phyloP scores from a whole-genome alignment of 1,139 yeast genomes.

The Geotrichum restrictum region DNA sequence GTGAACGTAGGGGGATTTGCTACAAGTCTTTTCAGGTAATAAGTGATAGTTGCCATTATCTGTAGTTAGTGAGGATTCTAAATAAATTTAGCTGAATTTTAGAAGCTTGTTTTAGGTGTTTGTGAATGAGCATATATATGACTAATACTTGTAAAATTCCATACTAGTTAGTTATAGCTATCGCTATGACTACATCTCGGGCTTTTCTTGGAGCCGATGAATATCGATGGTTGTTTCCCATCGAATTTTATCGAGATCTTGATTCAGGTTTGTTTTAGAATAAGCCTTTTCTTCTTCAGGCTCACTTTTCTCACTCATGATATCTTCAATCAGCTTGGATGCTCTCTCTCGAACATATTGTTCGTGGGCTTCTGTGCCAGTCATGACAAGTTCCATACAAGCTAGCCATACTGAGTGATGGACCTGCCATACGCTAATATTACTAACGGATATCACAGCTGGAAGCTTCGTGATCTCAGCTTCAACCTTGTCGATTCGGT shows the following conservation, averaged over 20 bases:
- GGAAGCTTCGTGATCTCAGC: slow-evolving; percentile 30
- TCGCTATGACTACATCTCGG: neutral
- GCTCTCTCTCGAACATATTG: slow-evolving; percentile 36
- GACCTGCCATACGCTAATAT: slow-evolving; percentile 43
- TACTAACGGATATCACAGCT: slow-evolving; percentile 35
- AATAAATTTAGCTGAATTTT: too few species aligned
- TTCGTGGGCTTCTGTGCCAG: slow-evolving; percentile 36
- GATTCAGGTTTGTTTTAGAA: slow-evolving; percentile 5
- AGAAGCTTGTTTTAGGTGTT: neutral
- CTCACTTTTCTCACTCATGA: slow-evolving; percentile 30
- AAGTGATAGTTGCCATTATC: slow-evolving; percentile 42
- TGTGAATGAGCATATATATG: too few species aligned
- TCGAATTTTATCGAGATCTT: slow-evolving; percentile 23
- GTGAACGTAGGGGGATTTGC: slow-evolving; percentile 56
- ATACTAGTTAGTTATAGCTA: too few species aligned
- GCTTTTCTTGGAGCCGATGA: neutral
- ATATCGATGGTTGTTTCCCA: slow-evolving; percentile 45
- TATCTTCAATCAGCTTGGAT: slow-evolving; percentile 30
- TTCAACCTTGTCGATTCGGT: slow-evolving; percentile 34
- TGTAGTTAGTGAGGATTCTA: neutral
- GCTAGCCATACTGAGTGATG: slow-evolving; percentile 45
- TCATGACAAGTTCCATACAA: slow-evolving; percentile 36
- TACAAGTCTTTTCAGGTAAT: slow-evolving; percentile 60
- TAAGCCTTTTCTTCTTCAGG: slow-evolving; percentile 12
- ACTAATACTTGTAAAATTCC: too few species aligned